Percentiles rank a stretch among this genome's conserved stretches.
Evolutionary conservation across 2,329 filamentous ascomycete species (phyloP).

Genomic region (Colletotrichum acutatum): DNA sequence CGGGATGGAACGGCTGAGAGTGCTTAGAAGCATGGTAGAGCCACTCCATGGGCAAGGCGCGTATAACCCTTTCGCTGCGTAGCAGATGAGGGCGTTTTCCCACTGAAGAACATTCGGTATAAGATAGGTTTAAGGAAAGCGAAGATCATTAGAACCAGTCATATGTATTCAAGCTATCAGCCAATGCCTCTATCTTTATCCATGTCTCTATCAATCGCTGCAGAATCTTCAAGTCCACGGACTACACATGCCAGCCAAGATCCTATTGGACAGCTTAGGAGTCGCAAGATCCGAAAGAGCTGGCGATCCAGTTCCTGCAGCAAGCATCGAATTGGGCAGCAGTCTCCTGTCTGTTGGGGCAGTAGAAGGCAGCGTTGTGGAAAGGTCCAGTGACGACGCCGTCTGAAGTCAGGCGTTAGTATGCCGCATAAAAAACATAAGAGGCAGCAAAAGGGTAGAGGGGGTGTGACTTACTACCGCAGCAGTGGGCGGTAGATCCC

Average conservation of each 20-base stretch:
- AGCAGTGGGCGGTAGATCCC: not conserved
- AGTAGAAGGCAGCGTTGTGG: not conserved
- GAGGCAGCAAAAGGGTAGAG: not conserved
- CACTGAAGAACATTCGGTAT: no score
- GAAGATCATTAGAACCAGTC: not conserved
- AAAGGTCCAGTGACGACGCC: not conserved
- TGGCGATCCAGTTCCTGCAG: not conserved
- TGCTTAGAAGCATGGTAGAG: not conserved
- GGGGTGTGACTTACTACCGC: not conserved
- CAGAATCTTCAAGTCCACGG: not conserved
- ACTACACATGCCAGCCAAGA: not conserved
- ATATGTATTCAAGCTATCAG: not conserved
- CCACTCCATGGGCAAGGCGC: not conserved
- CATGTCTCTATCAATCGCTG: not conserved
- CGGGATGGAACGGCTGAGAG: not conserved
- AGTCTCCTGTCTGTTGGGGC: not conserved
- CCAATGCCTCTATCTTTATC: not conserved
- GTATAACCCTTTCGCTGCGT: not conserved
- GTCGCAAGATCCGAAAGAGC: not conserved
- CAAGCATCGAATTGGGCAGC: not conserved
- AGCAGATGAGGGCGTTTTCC: no score
- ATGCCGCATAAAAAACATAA: not conserved
- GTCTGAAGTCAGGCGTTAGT: not conserved
- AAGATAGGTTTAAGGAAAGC: no score
- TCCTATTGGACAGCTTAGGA: not conserved